Percentiles rank a stretch among this genome's conserved stretches.
Conservation (phyloP, 805 yeast species). For the Isabelozyma pseudorhagii region DNA sequence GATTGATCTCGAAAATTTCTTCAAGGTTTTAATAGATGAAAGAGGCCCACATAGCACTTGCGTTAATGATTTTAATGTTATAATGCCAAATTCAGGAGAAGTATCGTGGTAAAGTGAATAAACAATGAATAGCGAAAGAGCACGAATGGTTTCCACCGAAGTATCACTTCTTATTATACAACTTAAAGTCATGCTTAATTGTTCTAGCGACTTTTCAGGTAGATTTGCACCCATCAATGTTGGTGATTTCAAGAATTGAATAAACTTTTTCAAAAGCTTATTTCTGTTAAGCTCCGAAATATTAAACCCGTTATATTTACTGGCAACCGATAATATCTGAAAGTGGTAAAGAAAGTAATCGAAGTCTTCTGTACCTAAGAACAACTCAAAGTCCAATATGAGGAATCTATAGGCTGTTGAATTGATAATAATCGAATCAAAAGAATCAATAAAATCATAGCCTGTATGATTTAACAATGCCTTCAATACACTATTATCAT, state of each 20-base stretch:
- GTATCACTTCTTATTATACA: conserved; percentile 36
- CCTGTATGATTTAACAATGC: conserved; percentile 54
- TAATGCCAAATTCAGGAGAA: conserved; percentile 33
- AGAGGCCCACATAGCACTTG: conserved; percentile 40
- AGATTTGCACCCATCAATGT: neutral
- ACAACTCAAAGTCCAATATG: conserved; percentile 58
- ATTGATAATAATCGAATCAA: conserved; percentile 56
- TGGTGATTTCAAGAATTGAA: conserved; percentile 48
- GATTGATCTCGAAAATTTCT: conserved; percentile 48
- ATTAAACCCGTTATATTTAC: conserved; percentile 52
- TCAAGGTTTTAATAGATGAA: conserved; percentile 35
- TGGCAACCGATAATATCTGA: conserved; percentile 49
- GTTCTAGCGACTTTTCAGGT: conserved; percentile 7
- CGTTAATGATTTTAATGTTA: conserved; percentile 27
- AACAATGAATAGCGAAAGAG: conserved; percentile 47
- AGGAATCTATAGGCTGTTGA: conserved; percentile 51
- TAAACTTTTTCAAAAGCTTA: conserved; percentile 44
- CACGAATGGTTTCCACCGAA: conserved; percentile 51
- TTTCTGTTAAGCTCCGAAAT: conserved; percentile 49
- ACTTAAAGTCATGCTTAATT: conserved; percentile 18
- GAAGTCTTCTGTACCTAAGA: conserved; percentile 56
- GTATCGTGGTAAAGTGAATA: conserved; percentile 46
- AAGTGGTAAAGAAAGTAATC: conserved; percentile 57
- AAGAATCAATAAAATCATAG: conserved; percentile 46
- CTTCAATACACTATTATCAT: conserved; percentile 37